Evolutionary conservation across 2,329 filamentous ascomycete genomes (phyloP).

Genomic region (Venturia oleaginea): DNA sequence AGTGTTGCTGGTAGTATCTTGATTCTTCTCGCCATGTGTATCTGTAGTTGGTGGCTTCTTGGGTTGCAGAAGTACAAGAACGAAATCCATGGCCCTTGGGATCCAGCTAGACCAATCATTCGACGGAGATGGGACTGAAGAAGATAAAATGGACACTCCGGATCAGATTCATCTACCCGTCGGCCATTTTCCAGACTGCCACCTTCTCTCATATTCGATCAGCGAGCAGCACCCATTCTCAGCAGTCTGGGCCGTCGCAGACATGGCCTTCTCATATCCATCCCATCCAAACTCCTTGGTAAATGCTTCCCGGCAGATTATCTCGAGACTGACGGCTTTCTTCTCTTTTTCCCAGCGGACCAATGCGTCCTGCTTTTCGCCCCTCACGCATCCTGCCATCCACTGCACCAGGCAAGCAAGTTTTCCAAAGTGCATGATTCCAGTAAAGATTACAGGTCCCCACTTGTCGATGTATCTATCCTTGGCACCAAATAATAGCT

Average conservation of each 20-base stretch:
- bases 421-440: conserved; percentile 26
- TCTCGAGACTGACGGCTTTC: conserved; percentile 5
- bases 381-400: conserved; percentile 21
- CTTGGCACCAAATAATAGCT: conserved; percentile 7
- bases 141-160: not conserved
- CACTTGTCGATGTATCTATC: conserved; percentile 17
- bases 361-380: conserved; percentile 18
- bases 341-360: conserved; percentile 6
- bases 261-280: not conserved
- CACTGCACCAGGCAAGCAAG: conserved; percentile 24
- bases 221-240: conserved; percentile 8
- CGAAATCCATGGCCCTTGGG: conserved; percentile 96
- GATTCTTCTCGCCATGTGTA: conserved; percentile 72
- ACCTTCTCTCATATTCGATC: conserved; percentile 10
- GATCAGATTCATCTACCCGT: not conserved
- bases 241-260: not conserved
- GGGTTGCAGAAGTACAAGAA: conserved; percentile 98
- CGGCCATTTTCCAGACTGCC: conserved; percentile 11
- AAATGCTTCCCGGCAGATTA: not conserved
- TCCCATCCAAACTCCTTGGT: not conserved
- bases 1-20: conserved; percentile 67
- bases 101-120: conserved; percentile 83
- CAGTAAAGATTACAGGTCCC: conserved; percentile 29
- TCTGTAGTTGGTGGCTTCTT: conserved; percentile 97
- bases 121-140: conserved; percentile 51